Base-by-base conservation (phyloP, 2,329 filamentous ascomycete genomes). In the Elsinoe perseae region DNA sequence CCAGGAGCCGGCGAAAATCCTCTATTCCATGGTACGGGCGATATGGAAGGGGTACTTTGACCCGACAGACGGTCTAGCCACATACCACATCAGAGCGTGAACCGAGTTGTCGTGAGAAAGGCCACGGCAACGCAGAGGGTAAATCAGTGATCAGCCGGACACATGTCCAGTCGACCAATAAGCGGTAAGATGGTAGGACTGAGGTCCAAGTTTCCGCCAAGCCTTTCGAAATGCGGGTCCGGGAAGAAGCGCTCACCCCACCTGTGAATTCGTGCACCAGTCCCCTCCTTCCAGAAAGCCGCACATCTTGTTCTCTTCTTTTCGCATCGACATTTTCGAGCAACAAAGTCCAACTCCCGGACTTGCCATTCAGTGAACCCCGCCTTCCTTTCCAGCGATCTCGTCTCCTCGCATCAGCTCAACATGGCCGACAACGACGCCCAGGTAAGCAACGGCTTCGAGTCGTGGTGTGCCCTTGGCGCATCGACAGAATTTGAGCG, bases 21-120 rank as follows among this genome's bases (percentile, higher is more conserved):
- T 68, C 89, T 83, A 68, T 80, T 83, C 58, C 78, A 77, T 59
- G 83, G 74, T 66, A 82, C 77, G 56, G 83, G 80, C 57, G 83
- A 80, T 58, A 82, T 82, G 61, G 80, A 77, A 72, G 82, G 75
- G 69, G 81, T 83, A 57, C 84, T 80, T 70, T 86, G 84, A 64
- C 80, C 83, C 61, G 86, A 85, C 62, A 95, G 83, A 69, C 90
- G 86, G 75, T 95, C 90, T 68, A 95, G 83, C 90, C 90, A 95
- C 89, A 95, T 95, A 50, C 56, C 71, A 54, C 44, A n/a, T 27
- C 28, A 56, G 16, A 46, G 53, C 20, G 27, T n/a, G 40, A 44
- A 25, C 20, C 25, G 2, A 34, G 9, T 30, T 44, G 18, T n/a
- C 4, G 32, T 14, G 6, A 16, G 25, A 1, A 7, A 14, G 20